A percentile compares a stretch with the other conserved stretches of the same genome.
Conservation (phyloP, 768 basidiomycete genomes). For the Auriscalpium orientale region DNA sequence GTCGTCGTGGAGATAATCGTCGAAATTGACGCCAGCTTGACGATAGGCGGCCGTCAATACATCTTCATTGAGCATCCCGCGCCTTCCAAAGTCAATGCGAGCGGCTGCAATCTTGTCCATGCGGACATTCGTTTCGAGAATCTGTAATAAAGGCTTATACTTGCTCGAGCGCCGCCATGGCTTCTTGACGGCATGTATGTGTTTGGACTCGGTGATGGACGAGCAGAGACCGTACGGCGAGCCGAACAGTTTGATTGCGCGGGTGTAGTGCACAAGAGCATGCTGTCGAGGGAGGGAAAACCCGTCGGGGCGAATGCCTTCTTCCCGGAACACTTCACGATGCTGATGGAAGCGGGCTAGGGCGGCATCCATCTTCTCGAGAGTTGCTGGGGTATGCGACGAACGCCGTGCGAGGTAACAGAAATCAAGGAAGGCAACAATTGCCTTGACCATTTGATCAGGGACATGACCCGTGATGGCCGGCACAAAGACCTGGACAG, state of each 20-base stretch:
- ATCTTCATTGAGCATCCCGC: neutral
- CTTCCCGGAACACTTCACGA: slow-evolving; percentile 10
- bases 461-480: neutral
- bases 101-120: neutral
- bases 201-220: slow-evolving; percentile 17
- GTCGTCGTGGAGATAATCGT: neutral
- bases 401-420: slow-evolving; percentile 16
- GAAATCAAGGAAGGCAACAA: slow-evolving; percentile 18
- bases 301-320: slow-evolving; percentile 11
- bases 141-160: slow-evolving; percentile 27
- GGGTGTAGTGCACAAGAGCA: slow-evolving; percentile 17
- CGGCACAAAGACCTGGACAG: slow-evolving; percentile 15
- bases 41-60: neutral
- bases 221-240: slow-evolving; percentile 16
- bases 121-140: slow-evolving; percentile 17
- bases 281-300: slow-evolving; percentile 21
- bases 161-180: slow-evolving; percentile 28
- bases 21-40: neutral
- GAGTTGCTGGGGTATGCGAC: neutral
- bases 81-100: neutral
- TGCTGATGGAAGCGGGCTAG: slow-evolving; percentile 9
- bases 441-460: slow-evolving; percentile 7
- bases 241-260: slow-evolving; percentile 16
- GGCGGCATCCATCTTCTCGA: slow-evolving; percentile 7
- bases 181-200: slow-evolving; percentile 19